Conservation (phyloP, 208 protist genomes). For the Angomonas deanei region DNA sequence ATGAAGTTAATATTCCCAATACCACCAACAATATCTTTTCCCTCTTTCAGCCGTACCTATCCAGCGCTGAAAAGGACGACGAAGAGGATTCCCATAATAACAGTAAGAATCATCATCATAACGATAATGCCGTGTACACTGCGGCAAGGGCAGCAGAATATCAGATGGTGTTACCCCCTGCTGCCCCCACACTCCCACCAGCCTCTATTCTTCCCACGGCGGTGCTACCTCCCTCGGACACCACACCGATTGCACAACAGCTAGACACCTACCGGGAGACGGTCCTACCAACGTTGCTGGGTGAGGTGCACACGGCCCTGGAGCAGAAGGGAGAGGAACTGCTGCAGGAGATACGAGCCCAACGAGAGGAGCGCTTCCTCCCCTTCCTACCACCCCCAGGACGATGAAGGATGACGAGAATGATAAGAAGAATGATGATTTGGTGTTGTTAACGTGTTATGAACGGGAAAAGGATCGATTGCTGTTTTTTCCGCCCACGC, state of each 20-base stretch:
- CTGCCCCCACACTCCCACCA: no score
- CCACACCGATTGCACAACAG: no score
- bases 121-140: no score
- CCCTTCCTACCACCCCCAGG: neutral
- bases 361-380: neutral
- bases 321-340: neutral
- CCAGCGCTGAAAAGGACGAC: neutral
- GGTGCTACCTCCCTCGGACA: no score
- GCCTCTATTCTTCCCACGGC: no score
- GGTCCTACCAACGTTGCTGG: neutral
- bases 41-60: neutral
- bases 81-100: neutral
- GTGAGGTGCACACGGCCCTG: neutral
- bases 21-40: neutral
- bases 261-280: neutral
- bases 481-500: neutral
- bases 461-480: neutral
- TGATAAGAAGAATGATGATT: neutral
- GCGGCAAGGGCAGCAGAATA: no score
- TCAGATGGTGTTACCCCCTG: no score
- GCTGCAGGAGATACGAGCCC: neutral
- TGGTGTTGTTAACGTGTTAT: neutral
- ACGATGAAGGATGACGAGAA: neutral
- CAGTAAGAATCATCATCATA: no score
- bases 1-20: neutral